Percentiles rank a stretch among this genome's conserved stretches.
phyloP scores from a whole-genome alignment of 768 basidiomycete genomes.

The Leccinum boreale region DNA sequence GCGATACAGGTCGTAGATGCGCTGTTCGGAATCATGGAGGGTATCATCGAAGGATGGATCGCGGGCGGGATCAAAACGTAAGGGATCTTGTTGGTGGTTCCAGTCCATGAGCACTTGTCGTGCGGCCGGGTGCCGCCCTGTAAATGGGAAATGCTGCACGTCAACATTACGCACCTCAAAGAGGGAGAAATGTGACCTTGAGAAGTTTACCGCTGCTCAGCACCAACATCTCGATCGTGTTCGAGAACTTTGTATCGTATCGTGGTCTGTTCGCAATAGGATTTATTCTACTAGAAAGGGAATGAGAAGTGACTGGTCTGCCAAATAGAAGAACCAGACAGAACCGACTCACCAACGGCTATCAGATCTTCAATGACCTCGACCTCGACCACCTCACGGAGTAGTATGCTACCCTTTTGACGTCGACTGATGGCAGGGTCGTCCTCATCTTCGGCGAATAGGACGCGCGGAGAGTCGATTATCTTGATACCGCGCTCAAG shows the following conservation, averaged over 20 bases:
- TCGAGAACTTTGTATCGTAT: constrained; percentile 69
- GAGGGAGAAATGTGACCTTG: constrained; percentile 48
- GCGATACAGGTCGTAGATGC: constrained; percentile 19
- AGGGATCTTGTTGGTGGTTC: constrained; percentile 92
- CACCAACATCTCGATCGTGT: constrained; percentile 80
- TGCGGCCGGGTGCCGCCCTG: constrained; percentile 87
- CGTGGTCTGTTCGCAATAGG: constrained; percentile 61
- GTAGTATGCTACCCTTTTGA: constrained; percentile 55
- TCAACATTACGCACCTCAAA: neutral
- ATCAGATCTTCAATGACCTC: constrained; percentile 91
- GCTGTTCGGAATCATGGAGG: constrained; percentile 36
- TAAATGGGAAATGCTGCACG: neutral
- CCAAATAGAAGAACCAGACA: neutral
- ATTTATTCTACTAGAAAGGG: constrained; percentile 77
- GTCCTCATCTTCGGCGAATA: constrained; percentile 79
- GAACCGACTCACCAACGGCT: constrained; percentile 62
- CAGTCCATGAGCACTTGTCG: constrained; percentile 85
- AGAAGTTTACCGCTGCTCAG: constrained; percentile 78
- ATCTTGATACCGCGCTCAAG: constrained; percentile 93
- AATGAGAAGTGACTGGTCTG: too few relatives aligned
- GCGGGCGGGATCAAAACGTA: constrained; percentile 80
- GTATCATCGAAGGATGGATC: constrained; percentile 74
- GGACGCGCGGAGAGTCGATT: constrained; percentile 93
- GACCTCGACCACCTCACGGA: constrained; percentile 86
- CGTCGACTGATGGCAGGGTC: constrained; percentile 46